Evolutionary conservation across 345 rosid genomes (phyloP), one percentile per base, ranked within the genome.

Genomic region (Gossypium mustelinum): DNA sequence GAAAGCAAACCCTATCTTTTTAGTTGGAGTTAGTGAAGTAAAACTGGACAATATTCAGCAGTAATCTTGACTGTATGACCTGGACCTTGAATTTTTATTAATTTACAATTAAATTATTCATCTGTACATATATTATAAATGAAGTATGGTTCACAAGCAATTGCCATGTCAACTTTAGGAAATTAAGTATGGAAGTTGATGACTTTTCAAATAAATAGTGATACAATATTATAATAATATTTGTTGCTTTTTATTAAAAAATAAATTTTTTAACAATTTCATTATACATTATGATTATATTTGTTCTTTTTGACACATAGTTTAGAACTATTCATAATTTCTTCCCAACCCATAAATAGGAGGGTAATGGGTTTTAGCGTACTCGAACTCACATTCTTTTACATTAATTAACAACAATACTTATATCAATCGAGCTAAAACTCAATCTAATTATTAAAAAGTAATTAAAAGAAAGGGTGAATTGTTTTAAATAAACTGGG

Each of bases 101-200:
- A 9, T 59, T 59, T 25, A 24, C 12, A 59, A 59, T 11, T 59
- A 24, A 4, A 11, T 9, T 58, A 58, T 22, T 18, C 3, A 9
- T 10, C 10, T 11, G 2, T 18, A 20, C 9, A 20, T 11, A 22
- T 22, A 57, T 10, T 22, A 24, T 24, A 57, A 58, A 57, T 22
- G 5, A 58, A 58, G 62, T 22, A 58, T 11, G 62, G 16, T 22
- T 58, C 29, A 58, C 16, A 22, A 13, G 4, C 41, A 22, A 4
- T 22, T 25, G 44, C 75, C 72, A 39, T 78, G 82, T 85, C 84
- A 83, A 80, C 77, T 75, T 34, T 41, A 22, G 71, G 72, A 76
- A 55, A 68, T 34, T 39, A 76, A 59, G 51, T 34, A 67, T 77
- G 68, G 73, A 75, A 47, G 75, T 70, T 41, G 70, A 74, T 61